Conservation (phyloP, 2,329 filamentous ascomycete genomes). For the Alternaria dauci region DNA sequence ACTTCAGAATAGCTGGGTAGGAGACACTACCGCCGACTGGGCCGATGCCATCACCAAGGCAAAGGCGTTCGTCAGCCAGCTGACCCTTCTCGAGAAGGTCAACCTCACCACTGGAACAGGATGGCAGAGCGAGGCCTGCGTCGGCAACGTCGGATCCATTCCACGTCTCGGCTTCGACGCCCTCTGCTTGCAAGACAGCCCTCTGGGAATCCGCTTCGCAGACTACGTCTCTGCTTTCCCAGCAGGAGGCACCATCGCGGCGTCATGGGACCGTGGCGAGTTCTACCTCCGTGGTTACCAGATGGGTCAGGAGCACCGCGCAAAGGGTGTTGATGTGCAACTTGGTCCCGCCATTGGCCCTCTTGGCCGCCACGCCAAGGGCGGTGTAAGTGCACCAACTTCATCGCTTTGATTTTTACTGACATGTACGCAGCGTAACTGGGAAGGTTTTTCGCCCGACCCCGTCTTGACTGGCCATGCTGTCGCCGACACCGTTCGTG, state of each 20-base stretch:
- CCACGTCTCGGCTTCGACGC: conserved; percentile 74
- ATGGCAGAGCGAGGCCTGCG: conserved; percentile 63
- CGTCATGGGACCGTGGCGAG: conserved; percentile 80
- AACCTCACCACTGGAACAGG: conserved; percentile 92
- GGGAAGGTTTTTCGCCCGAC: conserved; percentile 70
- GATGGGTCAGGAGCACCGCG: conserved; percentile 78
- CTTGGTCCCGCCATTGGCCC: conserved; percentile 81
- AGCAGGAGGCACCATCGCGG: conserved; percentile 78
- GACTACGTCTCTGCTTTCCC: conserved; percentile 86
- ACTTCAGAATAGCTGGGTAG: conserved; percentile 67
- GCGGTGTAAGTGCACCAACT: conserved; percentile 59
- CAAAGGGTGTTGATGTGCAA: conserved; percentile 77
- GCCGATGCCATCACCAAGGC: conserved; percentile 78
- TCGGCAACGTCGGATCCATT: conserved; percentile 76
- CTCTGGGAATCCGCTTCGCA: conserved; percentile 77
- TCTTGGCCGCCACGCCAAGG: conserved; percentile 71
- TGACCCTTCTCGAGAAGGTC: conserved; percentile 89
- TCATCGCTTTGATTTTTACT: neutral
- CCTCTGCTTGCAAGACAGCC: conserved; percentile 88
- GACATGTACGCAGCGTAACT: conserved; percentile 33
- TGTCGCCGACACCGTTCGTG: conserved; percentile 76
- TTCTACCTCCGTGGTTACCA: conserved; percentile 73
- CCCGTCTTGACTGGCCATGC: conserved; percentile 77
- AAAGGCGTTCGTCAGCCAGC: conserved; percentile 78
- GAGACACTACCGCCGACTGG: conserved; percentile 74